Conservation (phyloP, 257 asterid species). For the Linaria vulgaris region DNA sequence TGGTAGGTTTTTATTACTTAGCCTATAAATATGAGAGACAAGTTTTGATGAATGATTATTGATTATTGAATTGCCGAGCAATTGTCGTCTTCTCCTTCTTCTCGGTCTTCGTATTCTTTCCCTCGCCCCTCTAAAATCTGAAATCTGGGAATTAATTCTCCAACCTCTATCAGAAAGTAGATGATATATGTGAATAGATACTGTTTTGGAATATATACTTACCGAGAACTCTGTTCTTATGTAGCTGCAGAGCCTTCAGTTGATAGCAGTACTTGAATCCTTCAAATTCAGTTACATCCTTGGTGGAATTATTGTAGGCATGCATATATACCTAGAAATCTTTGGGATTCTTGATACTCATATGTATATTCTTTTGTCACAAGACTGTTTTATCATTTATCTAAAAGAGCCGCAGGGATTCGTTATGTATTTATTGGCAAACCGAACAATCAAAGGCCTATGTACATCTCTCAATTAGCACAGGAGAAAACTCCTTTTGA, state of each 20-base stretch:
- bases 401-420: constrained; percentile 90
- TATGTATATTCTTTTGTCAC: constrained; percentile 25
- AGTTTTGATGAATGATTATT: too few species aligned
- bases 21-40: too few species aligned
- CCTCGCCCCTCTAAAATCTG: too few species aligned
- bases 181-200: background rate
- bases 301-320: too few species aligned
- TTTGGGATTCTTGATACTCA: constrained; percentile 25
- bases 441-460: constrained; percentile 82
- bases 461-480: constrained; percentile 42
- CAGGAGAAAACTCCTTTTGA: constrained; percentile 3
- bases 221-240: constrained; percentile 5
- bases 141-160: too few species aligned
- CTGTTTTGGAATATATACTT: constrained; percentile 4
- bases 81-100: too few species aligned
- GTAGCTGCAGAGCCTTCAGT: too few species aligned
- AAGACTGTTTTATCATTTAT: constrained; percentile 90
- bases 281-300: background rate
- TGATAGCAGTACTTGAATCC: constrained; percentile 8
- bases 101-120: too few species aligned
- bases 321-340: too few species aligned
- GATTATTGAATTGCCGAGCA: too few species aligned
- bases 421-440: constrained; percentile 93
- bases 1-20: too few species aligned
- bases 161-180: too few species aligned